Evolutionary conservation across 2,329 filamentous ascomycete genomes (phyloP), one percentile per base, ranked within the genome.

Genomic region (Talaromyces atroroseus): DNA sequence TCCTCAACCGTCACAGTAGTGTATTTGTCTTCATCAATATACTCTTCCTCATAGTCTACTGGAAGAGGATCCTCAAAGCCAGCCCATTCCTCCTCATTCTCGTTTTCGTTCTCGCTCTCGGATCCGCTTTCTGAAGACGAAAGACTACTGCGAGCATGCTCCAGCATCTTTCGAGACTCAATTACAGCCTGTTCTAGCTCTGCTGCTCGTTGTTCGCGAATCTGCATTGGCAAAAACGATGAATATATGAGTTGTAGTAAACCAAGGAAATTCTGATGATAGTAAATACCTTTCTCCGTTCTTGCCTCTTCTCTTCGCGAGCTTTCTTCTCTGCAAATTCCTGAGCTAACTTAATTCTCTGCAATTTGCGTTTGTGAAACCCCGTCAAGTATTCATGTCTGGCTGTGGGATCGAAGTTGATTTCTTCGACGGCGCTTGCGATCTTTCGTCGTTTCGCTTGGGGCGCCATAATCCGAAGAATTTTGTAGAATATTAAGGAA

Each of bases 1-100:
- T 89, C 87, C 70, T 96, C 92, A 1, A 99, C 86, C 0, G 90
- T 96, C 24, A 99, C 94, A 0, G 90, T 96, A 0, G 94, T 97
- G 71, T 90, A 96, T 68, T 88, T 89, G 71, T 96, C 92, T 71
- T 97, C 94, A 71, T 99, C 94, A 62, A 96, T 83, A 74, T 96
- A 99, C 71, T 97, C 91, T 63, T 92, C 91, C 70, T 96, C 89
- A 63, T 90, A 85, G 68, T 95, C 86, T 46, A 94, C 73, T 6
- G 75, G 74, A 21, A 84, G 79, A 40, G 71, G 73, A 18, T 74
- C 73, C 36, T 66, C 76, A 52, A 91, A 79, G 0, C 87, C 89
- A 52, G 78, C 78, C 84, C 87, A 91, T 64, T 85, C 82, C 14
- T 44, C 32, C 14, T 44, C 32, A 16, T 36, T 36, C 14, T 81